Percentiles rank a stretch among this genome's conserved stretches.
phyloP scores from a whole-genome alignment of 306 rosid genomes.

The Cicer cuneatum region DNA sequence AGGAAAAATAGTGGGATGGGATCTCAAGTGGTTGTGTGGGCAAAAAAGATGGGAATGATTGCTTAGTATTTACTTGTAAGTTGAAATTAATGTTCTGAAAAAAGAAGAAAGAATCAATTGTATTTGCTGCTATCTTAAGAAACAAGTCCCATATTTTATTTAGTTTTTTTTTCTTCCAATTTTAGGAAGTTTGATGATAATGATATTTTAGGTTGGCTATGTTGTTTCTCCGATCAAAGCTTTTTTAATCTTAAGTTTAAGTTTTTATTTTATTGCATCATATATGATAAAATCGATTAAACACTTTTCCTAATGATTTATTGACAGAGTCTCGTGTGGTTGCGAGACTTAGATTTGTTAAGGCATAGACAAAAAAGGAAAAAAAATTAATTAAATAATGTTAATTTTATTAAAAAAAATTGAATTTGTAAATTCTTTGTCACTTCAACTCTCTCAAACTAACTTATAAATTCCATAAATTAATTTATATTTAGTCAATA shows the following conservation, averaged over 20 bases:
- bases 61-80: constrained; percentile 45
- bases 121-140: constrained; percentile 55
- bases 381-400: no score
- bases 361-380: no score
- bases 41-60: constrained; percentile 45
- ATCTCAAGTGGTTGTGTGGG: constrained; percentile 42
- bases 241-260: not conserved
- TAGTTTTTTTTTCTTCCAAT: constrained; percentile 24
- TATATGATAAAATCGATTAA: not conserved
- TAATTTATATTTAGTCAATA: no score
- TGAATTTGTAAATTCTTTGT: no score
- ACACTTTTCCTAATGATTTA: no score
- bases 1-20: constrained; percentile 56
- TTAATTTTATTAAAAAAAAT: no score
- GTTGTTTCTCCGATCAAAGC: not conserved
- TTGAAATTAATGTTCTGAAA: constrained; percentile 42
- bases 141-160: constrained; percentile 43
- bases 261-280: not conserved
- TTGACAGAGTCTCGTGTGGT: no score
- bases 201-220: not conserved
- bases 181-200: constrained; percentile 40
- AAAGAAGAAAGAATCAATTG: constrained; percentile 33
- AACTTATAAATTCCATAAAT: no score
- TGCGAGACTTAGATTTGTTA: no score
- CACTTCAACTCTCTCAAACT: no score